Evolutionary conservation across 2,329 filamentous ascomycete species (phyloP).

Genomic region (Albophoma yamanashiensis): DNA sequence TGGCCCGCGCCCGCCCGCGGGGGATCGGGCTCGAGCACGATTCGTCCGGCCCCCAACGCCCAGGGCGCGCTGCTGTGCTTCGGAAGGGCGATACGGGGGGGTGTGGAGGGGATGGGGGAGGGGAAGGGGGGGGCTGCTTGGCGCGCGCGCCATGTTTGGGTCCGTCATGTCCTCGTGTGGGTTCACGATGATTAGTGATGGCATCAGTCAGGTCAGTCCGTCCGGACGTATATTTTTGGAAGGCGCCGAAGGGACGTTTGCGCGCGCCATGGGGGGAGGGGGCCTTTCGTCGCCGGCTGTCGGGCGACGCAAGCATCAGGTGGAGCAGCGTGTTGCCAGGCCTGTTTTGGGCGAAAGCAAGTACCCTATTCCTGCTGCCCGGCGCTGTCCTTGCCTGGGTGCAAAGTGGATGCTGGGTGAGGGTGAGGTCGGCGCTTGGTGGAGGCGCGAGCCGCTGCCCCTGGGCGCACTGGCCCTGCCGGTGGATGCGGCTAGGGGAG

Average conservation of each 20-base stretch:
- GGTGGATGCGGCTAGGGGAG: neutral
- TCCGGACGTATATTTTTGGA: neutral
- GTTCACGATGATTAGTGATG: neutral
- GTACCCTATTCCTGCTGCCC: neutral
- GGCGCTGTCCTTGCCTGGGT: too few relatives aligned
- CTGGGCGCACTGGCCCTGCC: neutral
- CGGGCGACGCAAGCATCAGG: neutral
- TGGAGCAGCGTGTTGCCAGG: neutral
- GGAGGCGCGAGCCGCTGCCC: neutral
- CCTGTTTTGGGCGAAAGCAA: neutral
- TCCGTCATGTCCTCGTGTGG: neutral
- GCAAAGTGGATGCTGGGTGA: too few relatives aligned
- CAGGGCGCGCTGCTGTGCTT: neutral
- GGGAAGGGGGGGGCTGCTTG: neutral
- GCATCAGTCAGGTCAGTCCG: neutral
- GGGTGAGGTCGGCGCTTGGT: neutral
- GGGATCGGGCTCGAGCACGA: neutral
- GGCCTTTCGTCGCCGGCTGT: neutral
- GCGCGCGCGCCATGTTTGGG: too few relatives aligned
- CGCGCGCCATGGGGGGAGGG: too few relatives aligned
- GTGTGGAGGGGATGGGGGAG: too few relatives aligned
- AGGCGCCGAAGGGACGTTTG: neutral
- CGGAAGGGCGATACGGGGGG: too few relatives aligned
- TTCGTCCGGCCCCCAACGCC: neutral
- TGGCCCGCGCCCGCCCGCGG: neutral